Evolutionary conservation across 1,284 basidiomycete genomes (phyloP), one percentile per base, ranked within the genome.

Genomic region (Macrocystidia cucumis): DNA sequence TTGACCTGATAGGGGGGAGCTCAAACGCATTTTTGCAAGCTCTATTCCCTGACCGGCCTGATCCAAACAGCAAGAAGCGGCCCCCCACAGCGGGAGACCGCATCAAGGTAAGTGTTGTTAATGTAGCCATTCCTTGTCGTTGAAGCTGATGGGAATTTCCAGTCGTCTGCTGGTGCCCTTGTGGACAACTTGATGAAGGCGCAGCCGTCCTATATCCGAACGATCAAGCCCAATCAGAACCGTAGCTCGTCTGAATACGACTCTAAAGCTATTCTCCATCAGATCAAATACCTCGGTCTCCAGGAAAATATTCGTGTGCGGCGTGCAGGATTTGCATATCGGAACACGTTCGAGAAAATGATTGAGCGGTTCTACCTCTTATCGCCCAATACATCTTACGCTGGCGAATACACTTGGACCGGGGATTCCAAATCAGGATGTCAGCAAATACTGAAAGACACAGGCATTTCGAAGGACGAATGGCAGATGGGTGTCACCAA

Each of bases 401-500:
- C 95, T 3, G 95, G 96, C 44, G 96, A 99, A 59, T 99, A 99
- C 58, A 99, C 79, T 29, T 99, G 95, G 95, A 69, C 78, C 38
- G 91, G 93, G 3, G 90, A 97, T 51, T 56, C 91, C 4, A 83
- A 84, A 52, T 88, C 90, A 6, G 95, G 91, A 12, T 99, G 95
- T 54, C 82, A 93, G 62, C 79, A 80, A 47, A 98, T 99, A 44
- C 65, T 98, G 32, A 87, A 74, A 44, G 95, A 98, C 52, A 95
- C 92, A 9, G 93, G 93, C 29, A 98, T 99, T 48, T 78, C 90
- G 2, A 83, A 78, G 50, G 95, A 98, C 38, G 93, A 99, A 60
- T 99, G 95, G 95, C 95, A 99, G 62, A 96, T 98, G 91, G 95
- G 96, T 45, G 79, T 85, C 2, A 96, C 95, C 8, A 98, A 99